Evolutionary conservation across 1,139 yeast species (phyloP).

Genomic region (Diutina rugosa): DNA sequence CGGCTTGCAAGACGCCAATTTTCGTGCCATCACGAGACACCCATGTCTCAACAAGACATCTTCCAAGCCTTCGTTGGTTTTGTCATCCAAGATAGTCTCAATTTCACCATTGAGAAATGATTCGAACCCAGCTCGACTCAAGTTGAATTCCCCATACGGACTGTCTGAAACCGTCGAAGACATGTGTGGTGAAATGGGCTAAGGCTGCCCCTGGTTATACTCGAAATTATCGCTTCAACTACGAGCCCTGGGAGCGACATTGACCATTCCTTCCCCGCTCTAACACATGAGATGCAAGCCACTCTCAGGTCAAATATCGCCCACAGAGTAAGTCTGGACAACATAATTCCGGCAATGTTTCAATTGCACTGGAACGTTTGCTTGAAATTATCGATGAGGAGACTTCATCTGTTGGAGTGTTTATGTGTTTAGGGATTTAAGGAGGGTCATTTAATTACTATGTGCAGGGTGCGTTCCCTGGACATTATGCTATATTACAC

Average conservation of each 20-base stretch:
- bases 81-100: not conserved
- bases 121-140: not conserved
- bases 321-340: no score
- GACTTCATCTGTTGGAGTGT: not conserved
- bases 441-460: not conserved
- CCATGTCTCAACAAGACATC: not conserved
- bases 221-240: not conserved
- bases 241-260: not conserved
- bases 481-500: not conserved
- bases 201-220: not conserved
- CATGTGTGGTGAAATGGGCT: not conserved
- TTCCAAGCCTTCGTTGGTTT: not conserved
- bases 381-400: no score
- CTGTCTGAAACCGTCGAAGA: not conserved
- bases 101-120: not conserved
- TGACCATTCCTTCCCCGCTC: not conserved
- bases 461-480: not conserved
- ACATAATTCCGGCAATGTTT: no score
- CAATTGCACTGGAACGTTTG: no score
- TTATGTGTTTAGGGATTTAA: no score
- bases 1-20: not conserved
- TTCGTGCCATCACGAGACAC: not conserved
- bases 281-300: not conserved
- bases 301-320: no score
- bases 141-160: not conserved